These are phyloP conservation scores for Cryphonectria radicalis DNA, from an alignment of 2,329 filamentous ascomycete genomes.

Conservation along the genomic window DNA sequence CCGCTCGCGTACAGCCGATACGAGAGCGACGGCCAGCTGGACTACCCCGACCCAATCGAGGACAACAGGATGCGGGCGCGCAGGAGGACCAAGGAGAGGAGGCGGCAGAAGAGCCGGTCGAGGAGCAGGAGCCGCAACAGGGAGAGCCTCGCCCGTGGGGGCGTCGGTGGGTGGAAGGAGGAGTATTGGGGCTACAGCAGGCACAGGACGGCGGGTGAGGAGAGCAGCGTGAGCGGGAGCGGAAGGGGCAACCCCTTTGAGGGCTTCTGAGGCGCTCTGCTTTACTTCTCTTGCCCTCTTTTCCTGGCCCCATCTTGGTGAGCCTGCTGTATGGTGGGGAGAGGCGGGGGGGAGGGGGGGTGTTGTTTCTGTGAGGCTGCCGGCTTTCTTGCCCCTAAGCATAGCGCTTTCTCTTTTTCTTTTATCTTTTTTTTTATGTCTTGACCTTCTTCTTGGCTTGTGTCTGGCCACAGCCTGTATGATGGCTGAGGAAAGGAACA, in stretches of 20 bases:
- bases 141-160: constrained; percentile 52
- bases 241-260: constrained; percentile 67
- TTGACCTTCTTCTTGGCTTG: not conserved
- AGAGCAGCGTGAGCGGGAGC: constrained; percentile 39
- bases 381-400: too few species aligned
- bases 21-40: constrained; percentile 37
- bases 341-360: too few species aligned
- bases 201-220: constrained; percentile 33
- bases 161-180: constrained; percentile 18
- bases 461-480: not conserved
- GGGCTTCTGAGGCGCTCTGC: constrained; percentile 52
- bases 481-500: not conserved
- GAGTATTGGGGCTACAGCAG: constrained; percentile 37
- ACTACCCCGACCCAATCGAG: constrained; percentile 54
- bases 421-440: not conserved
- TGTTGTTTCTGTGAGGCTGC: too few species aligned
- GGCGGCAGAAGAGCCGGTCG: constrained; percentile 45
- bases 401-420: not conserved
- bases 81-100: constrained; percentile 59
- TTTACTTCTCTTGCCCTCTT: not conserved
- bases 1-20: constrained; percentile 56
- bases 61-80: constrained; percentile 51
- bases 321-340: too few species aligned
- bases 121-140: constrained; percentile 57
- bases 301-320: too few species aligned